Evolutionary conservation across 768 basidiomycete genomes (phyloP).

Genomic region (Cystofilobasidium bisporidii): DNA sequence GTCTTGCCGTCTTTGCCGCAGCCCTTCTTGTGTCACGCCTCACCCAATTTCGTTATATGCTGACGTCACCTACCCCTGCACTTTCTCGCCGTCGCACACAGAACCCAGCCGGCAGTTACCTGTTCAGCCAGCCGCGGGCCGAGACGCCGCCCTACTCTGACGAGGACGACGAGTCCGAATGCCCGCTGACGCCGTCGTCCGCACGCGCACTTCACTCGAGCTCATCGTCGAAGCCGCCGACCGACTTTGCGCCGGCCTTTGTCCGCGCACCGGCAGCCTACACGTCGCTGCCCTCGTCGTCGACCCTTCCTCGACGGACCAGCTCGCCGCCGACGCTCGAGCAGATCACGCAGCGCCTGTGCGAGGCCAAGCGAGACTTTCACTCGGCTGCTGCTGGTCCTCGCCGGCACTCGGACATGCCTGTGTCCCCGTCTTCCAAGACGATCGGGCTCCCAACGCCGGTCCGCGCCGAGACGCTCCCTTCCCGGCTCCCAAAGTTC

Average conservation of each 20-base stretch:
- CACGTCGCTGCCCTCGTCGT: background rate
- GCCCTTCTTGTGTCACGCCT: too few species aligned
- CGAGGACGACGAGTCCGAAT: background rate
- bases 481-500: background rate
- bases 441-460: background rate
- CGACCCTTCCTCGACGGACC: background rate
- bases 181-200: background rate
- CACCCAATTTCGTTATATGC: too few species aligned
- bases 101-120: background rate
- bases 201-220: background rate
- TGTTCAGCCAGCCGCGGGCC: background rate
- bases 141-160: conserved; percentile 6
- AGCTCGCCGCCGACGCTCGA: conserved; percentile 9
- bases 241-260: background rate
- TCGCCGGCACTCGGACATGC: background rate
- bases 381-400: background rate
- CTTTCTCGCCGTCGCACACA: background rate
- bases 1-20: too few species aligned
- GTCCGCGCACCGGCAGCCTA: background rate
- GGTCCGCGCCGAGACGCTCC: background rate
- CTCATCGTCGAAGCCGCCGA: too few species aligned
- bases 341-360: conserved; percentile 2
- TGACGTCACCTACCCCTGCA: background rate
- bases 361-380: background rate
- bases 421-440: background rate